Base-by-base conservation (phyloP, 2,329 filamentous ascomycete species). In the Xylariaceae sp. region DNA sequence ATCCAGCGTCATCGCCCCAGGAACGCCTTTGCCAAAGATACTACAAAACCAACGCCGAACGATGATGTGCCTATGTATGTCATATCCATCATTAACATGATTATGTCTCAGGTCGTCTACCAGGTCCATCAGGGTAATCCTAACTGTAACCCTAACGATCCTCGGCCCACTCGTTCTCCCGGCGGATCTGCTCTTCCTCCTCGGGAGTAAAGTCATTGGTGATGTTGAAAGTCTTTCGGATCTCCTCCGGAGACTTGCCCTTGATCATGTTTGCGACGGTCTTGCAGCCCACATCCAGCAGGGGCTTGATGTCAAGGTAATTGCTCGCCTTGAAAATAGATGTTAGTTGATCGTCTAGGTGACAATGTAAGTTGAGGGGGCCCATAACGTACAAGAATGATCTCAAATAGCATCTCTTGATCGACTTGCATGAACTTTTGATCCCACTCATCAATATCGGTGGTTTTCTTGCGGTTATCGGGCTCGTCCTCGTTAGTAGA, bases 241-340 rank as follows among this genome's bases (percentile, higher is more conserved):
- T 99, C 81, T 99, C 95, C 75, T 99, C 95, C 3, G 95, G 95
- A 0, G 92, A 96, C 84, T 99, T 99, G 79, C 95, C 95, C 90
- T 99, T 99, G 83, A 99, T 99, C 95, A 99, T 99, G 80, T 99
- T 99, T 61, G 95, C 95, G 14, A 99, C 95, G 0, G 95, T 99
- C 86, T 99, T 99, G 87, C 95, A 99, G 61, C 95, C 95, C 58
- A 98, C 94, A 65, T 99, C 95, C 24, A 99, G 88, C 1, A 99
- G 89, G 1, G 92, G 90, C 85, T 98, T 99, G 82, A 99, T 99
- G 67, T 99, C 95, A 58, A 99, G 89, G 76, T 98, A 99, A 83
- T 99, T 99, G 69, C 94, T 92, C 3, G 95, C 95, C 91, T 95
- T 65, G 12, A 64, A 43, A 59, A 62, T 59, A n/a, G 6, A 37